phyloP scores from a whole-genome alignment of 768 basidiomycete genomes.

The Mycena filopes region DNA sequence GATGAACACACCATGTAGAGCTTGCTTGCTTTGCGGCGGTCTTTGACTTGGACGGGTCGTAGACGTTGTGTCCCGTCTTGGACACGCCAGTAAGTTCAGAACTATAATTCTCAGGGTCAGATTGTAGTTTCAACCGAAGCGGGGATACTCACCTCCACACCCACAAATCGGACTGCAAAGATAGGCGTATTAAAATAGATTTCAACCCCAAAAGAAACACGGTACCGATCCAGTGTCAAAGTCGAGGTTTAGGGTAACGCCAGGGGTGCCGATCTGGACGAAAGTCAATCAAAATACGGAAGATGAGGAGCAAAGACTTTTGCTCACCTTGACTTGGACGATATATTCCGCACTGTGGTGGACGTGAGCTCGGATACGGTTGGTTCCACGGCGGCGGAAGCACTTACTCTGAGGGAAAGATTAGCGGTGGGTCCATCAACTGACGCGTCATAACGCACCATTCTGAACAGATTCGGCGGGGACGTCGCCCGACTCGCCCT shows the following conservation, averaged over 20 bases:
- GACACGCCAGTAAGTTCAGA: slow-evolving; percentile 33
- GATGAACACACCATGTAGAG: slow-evolving; percentile 36
- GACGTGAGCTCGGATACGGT: slow-evolving; percentile 8
- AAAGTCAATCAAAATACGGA: background rate
- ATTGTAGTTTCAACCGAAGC: background rate
- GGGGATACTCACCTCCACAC: slow-evolving; percentile 28
- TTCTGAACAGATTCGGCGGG: slow-evolving; percentile 41
- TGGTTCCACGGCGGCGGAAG: background rate
- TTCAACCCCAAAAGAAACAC: no score
- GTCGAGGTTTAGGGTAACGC: slow-evolving; percentile 48
- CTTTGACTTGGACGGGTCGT: slow-evolving; percentile 37
- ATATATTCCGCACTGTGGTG: slow-evolving; percentile 49
- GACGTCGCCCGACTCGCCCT: slow-evolving; percentile 36
- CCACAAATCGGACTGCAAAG: slow-evolving; percentile 25
- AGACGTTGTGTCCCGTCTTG: slow-evolving; percentile 36
- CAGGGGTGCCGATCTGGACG: slow-evolving; percentile 46
- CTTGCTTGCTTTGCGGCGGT: slow-evolving; percentile 33
- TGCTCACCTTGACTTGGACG: slow-evolving; percentile 46
- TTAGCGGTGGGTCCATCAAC: slow-evolving; percentile 3
- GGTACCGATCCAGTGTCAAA: slow-evolving; percentile 39
- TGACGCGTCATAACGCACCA: slow-evolving; percentile 22
- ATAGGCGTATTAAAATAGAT: background rate
- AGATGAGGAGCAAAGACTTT: background rate
- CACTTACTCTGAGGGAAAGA: slow-evolving; percentile 26
- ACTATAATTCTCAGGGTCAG: slow-evolving; percentile 24